Evolutionary conservation across 805 yeast genomes (phyloP).

Genomic region (Candida piceae): DNA sequence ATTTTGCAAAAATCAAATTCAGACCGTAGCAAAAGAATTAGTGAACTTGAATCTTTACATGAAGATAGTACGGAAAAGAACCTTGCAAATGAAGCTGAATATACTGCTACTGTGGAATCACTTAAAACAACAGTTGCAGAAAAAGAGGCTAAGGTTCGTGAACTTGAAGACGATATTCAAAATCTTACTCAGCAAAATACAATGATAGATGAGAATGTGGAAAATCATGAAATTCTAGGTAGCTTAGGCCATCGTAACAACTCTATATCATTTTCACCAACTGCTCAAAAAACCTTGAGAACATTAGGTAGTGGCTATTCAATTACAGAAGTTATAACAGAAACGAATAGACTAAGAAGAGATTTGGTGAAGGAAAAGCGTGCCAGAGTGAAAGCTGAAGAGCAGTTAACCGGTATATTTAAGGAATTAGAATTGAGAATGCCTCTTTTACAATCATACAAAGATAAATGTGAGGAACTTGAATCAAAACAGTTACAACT

Average conservation of each 20-base stretch:
- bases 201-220: constrained; percentile 3
- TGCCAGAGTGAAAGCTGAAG: constrained; percentile 64
- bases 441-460: constrained; percentile 68
- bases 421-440: constrained; percentile 72
- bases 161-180: constrained; percentile 42
- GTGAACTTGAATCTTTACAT: constrained; percentile 45
- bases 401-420: constrained; percentile 66
- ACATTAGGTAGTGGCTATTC: constrained; percentile 44
- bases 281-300: constrained; percentile 52
- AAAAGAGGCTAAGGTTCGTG: constrained; percentile 34
- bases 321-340: constrained; percentile 60
- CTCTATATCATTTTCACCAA: constrained; percentile 40
- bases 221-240: constrained; percentile 18
- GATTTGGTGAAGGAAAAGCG: constrained; percentile 65
- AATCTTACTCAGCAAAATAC: constrained; percentile 29
- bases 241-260: constrained; percentile 13
- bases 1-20: constrained; percentile 49
- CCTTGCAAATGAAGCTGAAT: constrained; percentile 31
- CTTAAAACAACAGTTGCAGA: constrained; percentile 32
- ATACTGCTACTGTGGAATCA: constrained; percentile 32
- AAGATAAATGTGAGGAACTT: constrained; percentile 49
- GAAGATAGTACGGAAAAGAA: constrained; percentile 38
- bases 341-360: constrained; percentile 57
- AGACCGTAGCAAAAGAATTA: constrained; percentile 48
- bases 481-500: constrained; percentile 54